Base-by-base conservation (phyloP, 495 filamentous ascomycete genomes). In the Cryomyces minteri region DNA sequence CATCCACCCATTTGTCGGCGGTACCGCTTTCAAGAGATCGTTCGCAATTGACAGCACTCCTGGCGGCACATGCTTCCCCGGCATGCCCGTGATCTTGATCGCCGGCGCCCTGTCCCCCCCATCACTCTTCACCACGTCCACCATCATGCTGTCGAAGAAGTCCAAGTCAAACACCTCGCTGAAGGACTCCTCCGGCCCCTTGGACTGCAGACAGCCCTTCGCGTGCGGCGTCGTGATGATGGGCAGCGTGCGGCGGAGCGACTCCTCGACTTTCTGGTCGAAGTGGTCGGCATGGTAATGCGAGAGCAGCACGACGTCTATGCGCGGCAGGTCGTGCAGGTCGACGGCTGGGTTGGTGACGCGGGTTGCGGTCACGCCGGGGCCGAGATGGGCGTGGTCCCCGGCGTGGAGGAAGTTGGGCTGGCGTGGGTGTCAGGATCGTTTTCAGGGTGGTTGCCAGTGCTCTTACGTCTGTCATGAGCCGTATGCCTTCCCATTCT, bases 1-100 rank as follows among this genome's bases (percentile, higher is more conserved):
- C 57, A 84, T 69, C 78, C 77, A 84, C 33, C 79, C 80, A 51
- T 83, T 82, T 4, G 74, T 79, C 1, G 79, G 79, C 4, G 80
- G 80, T 14, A n/a, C n/a, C 0, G 76, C 77, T 14, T 63, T 53
- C 4, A 77, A 56, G 8, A 80, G n/a, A 32, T 79, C 67, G 55
- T 82, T 82, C 28, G 63, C 56, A 29, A 52, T 56, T 4, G 60
- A 56, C 18, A 79, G 50, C 5, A 64, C 54, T 7, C 57, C 67
- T 2, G 70, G 65, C 5, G 77, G 73, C 3, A 82, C 72, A 54
- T 82, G 78, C 50, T 80, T 77, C n/a, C 75, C 80, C 6, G 77
- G 79, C 74, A 79, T 79, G 2, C 65, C 79, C 0, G 72, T 80
- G 6, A 81, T 68, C 44, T 72, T 76, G 32, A 80, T 61, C 4